A percentile compares a stretch with the other conserved stretches of the same genome.
Evolutionary conservation across 495 filamentous ascomycete genomes (phyloP).

Genomic region (Lichina pygmaea): DNA sequence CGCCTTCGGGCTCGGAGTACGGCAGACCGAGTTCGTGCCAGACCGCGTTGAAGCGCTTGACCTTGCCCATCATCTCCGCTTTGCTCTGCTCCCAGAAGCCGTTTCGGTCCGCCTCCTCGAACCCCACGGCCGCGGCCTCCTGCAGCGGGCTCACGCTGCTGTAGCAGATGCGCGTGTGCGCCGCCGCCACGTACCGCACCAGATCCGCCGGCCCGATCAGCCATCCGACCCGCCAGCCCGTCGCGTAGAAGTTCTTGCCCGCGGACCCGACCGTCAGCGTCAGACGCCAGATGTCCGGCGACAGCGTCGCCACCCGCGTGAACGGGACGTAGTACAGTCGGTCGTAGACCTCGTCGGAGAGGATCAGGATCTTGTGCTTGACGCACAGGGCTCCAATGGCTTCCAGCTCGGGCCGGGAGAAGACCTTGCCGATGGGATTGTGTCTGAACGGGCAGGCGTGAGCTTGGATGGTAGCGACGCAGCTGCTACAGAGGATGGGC

Average conservation of each 20-base stretch:
- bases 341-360: conserved; percentile 93
- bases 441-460: conserved; percentile 20
- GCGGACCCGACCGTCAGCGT: conserved; percentile 87
- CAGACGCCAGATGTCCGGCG: conserved; percentile 57
- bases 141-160: conserved; percentile 78
- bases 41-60: conserved; percentile 59
- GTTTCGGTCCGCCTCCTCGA: conserved; percentile 62
- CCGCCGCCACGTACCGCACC: conserved; percentile 76
- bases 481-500: background rate
- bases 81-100: conserved; percentile 78
- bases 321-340: conserved; percentile 85
- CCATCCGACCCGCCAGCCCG: conserved; percentile 91
- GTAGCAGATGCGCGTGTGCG: conserved; percentile 92
- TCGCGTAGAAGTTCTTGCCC: conserved; percentile 94
- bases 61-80: conserved; percentile 69
- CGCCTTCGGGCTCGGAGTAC: conserved; percentile 83
- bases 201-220: conserved; percentile 70
- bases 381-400: conserved; percentile 74
- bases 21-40: conserved; percentile 76
- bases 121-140: conserved; percentile 87
- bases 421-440: conserved; percentile 93
- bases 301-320: conserved; percentile 70
- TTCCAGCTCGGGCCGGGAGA: conserved; percentile 55
- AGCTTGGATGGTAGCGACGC: background rate
- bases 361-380: conserved; percentile 80